Conservation (phyloP, 805 yeast species). For the Cyberlindnera veronae region DNA sequence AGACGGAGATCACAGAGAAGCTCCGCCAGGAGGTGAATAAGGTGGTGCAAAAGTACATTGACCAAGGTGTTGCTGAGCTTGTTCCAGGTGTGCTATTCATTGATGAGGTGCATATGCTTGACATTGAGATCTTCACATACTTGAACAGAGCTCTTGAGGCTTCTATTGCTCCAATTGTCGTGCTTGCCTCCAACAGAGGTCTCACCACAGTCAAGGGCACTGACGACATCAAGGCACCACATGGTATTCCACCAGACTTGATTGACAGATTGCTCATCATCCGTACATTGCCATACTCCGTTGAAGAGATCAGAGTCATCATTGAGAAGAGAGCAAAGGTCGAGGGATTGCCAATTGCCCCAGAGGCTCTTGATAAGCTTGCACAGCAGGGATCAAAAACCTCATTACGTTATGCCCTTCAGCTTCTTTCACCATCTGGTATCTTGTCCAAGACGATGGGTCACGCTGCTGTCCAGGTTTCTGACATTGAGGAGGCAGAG, state of each 20-base stretch:
- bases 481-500: constrained; percentile 83
- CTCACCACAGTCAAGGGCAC: constrained; percentile 90
- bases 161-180: constrained; percentile 89
- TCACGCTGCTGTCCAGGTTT: constrained; percentile 60
- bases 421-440: constrained; percentile 86
- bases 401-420: constrained; percentile 88
- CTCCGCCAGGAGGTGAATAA: constrained; percentile 90
- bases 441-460: constrained; percentile 73
- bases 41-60: constrained; percentile 93
- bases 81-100: constrained; percentile 97
- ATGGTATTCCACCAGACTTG: constrained; percentile 95
- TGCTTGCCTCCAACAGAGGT: constrained; percentile 95
- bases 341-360: constrained; percentile 64
- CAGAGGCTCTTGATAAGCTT: constrained; percentile 70
- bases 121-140: constrained; percentile 94
- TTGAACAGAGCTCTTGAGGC: constrained; percentile 92
- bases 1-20: constrained; percentile 96
- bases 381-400: constrained; percentile 72
- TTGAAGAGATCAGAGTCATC: constrained; percentile 77
- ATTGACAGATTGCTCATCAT: constrained; percentile 89
- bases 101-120: constrained; percentile 98
- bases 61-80: constrained; percentile 96
- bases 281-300: constrained; percentile 84
- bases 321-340: constrained; percentile 77
- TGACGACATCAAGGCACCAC: constrained; percentile 81